Evolutionary conservation across 257 asterid genomes (phyloP), one percentile per base, ranked within the genome.

Genomic region (Prunella vulgaris): DNA sequence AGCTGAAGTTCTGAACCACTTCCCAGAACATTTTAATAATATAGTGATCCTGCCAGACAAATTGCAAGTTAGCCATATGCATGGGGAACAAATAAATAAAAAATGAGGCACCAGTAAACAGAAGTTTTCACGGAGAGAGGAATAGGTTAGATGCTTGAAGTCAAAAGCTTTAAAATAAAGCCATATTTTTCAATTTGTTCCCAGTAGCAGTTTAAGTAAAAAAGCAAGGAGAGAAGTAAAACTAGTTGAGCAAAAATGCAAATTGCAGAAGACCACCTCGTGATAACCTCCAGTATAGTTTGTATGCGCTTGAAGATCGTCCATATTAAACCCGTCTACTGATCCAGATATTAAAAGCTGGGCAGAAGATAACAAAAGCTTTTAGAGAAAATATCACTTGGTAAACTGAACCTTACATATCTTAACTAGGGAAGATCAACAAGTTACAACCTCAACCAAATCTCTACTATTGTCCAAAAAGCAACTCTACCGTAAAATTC

Each of bases 321-420:
- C 90, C 59, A 94, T 60, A 79, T 91, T 92, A 80, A 87, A 76
- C 49, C 96, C 97, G 79, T 94, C 99, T 69, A 85, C 83, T 27
- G 99, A 82, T 73, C 99, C 99, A 72, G 97, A 86, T 66, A 94
- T 94, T 64, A 94, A 81, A 84, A 94, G 99, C 99, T 94, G 84
- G 57, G 48, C 38, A 64, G 48, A 62, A 70, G 66, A 25, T 24
- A 63, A 65, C 22, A 64, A 32, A 25, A 40, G 27, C 40, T 40
- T 54, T 72, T 54, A 68, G 71, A 66, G 25, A 51, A 3, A 24
- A 25, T 14, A 75, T 57, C 46, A 22, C 59, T 64, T 40, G 5
- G 3, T 28, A 28, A 38, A 35, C 66, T 35, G 22, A 58, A 25
- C 20, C 32, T 37, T 12, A 35, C 46, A 40, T 67, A 68, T 64